Percentiles rank a stretch among this genome's conserved stretches.
These are phyloP conservation scores for Rhodotorula diobovata DNA, from an alignment of 768 basidiomycete species.

Conservation along the genomic window DNA sequence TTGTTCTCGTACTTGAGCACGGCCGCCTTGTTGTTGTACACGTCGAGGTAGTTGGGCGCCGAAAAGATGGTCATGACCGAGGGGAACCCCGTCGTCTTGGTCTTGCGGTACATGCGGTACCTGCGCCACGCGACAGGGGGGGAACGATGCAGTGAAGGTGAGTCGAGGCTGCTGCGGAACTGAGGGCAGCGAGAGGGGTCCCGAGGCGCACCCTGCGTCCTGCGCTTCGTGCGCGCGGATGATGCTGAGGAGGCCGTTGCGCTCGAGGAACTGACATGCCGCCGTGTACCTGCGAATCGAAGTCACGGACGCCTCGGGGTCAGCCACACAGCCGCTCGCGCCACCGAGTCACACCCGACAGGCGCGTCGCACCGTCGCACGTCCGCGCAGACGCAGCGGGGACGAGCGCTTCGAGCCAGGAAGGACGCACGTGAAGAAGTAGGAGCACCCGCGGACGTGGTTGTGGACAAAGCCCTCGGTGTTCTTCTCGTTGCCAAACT, in stretches of 20 bases:
- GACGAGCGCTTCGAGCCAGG: neutral
- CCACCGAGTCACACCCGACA: too few species aligned
- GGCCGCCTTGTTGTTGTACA: conserved; percentile 98
- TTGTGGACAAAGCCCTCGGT: conserved; percentile 89
- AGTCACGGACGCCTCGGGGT: neutral
- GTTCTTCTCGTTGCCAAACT: conserved; percentile 91
- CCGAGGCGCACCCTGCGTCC: conserved; percentile 86
- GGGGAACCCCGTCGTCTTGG: conserved; percentile 94
- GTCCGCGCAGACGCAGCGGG: too few species aligned
- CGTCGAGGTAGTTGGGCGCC: conserved; percentile 95
- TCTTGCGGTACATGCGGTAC: conserved; percentile 93
- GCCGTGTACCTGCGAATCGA: conserved; percentile 80
- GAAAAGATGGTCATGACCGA: conserved; percentile 99
- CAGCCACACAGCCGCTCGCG: too few species aligned
- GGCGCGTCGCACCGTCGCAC: conserved; percentile 11
- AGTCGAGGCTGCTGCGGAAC: too few species aligned
- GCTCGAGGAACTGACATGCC: conserved; percentile 92
- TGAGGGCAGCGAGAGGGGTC: neutral
- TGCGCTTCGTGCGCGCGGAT: conserved; percentile 98
- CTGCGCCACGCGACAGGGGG: conserved; percentile 5
- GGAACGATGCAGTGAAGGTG: neutral
- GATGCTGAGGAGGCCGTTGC: conserved; percentile 92
- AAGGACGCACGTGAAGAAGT: conserved; percentile 80
- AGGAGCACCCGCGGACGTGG: conserved; percentile 93
- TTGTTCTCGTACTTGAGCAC: conserved; percentile 99